Evolutionary conservation across 176 grass and related monocot genomes (phyloP), one percentile per base, ranked within the genome.

Genomic region (Carex scoparia): DNA sequence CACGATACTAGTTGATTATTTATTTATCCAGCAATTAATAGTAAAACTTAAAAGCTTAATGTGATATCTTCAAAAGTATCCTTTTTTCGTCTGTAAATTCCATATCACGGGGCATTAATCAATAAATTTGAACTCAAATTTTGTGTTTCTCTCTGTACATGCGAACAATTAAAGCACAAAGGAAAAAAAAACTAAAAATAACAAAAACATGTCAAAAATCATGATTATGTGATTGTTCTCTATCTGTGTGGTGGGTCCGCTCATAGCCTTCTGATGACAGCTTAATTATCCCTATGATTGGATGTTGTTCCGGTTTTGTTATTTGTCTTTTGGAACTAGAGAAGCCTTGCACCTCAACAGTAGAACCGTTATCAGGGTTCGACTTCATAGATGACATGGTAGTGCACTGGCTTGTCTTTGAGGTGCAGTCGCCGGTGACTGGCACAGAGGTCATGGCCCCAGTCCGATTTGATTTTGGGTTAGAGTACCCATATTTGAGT

Each of bases 331-430:
- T 19, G 30, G 81, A 55, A 1, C 69, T 69, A 5, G 14, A 63
- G 2, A 7, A 33, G 18, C 32, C 76, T 58, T 38, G 1, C 27
- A 84, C 65, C 85, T 51, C 84, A 23, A 1, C 35, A 14, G 92
- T 89, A 66, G 35, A 49, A 40, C 89, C 84, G 6, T 83, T 78
- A 54, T 30, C 19, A 30, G 46, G 18, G 6, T 27, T 49, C 1
- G 88, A 88, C 35, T 86, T 89, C 69, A 42, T 58, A 71, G 71
- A 81, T 23, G 84, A 84, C 9, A 86, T 73, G 28, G 1, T 89
- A 61, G 32, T 40, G 68, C 76, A 86, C 40, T 85, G 74, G 30
- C 77, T 33, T 61, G 31, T 31, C 49, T 86, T 5, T 51, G 40
- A 32, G 63, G 9, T 16, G 83, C 30, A 5, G 68, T 56, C 51